Evolutionary conservation across 352 stramenopile species (phyloP).

Genomic region (Phytophthora vignae): DNA sequence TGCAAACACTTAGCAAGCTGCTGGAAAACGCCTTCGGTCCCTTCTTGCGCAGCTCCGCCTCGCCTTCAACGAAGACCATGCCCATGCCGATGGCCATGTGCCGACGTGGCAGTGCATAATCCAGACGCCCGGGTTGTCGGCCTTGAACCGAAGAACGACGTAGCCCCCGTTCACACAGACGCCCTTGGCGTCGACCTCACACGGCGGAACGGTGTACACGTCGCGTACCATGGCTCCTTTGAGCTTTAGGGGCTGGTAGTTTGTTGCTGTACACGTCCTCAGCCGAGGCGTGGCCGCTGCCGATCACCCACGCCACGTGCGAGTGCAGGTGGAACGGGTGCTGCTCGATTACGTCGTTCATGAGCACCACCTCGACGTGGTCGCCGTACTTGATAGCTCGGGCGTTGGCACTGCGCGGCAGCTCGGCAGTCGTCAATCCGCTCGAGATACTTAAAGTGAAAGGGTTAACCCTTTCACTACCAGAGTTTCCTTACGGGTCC

Average conservation of each 20-base stretch:
- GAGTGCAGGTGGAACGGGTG: slow-evolving; percentile 42
- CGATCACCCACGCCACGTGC: slow-evolving; percentile 24
- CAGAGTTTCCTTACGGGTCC: too few relatives aligned
- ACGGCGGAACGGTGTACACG: slow-evolving; percentile 24
- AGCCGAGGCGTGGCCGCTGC: slow-evolving; percentile 6
- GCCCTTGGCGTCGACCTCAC: slow-evolving; percentile 6
- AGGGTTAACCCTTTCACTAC: too few relatives aligned
- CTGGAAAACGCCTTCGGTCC: slow-evolving; percentile 1
- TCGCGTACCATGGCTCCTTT: slow-evolving; percentile 15
- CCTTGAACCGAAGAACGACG: slow-evolving; percentile 34
- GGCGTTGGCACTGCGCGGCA: slow-evolving; percentile 5
- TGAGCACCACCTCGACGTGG: slow-evolving; percentile 3
- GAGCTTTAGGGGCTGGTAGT: slow-evolving; percentile 19
- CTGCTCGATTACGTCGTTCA: slow-evolving; percentile 27
- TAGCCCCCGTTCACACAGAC: slow-evolving; percentile 22
- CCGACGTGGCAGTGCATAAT: slow-evolving; percentile 41
- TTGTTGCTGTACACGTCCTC: not conserved
- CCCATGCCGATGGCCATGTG: slow-evolving; percentile 29
- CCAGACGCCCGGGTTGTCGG: slow-evolving; percentile 35
- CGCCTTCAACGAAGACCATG: slow-evolving; percentile 21
- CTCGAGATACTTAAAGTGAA: slow-evolving; percentile 6
- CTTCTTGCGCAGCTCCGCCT: slow-evolving; percentile 6
- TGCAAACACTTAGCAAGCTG: slow-evolving; percentile 12
- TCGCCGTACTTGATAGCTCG: slow-evolving; percentile 8
- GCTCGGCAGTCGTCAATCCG: slow-evolving; percentile 3